Evolutionary conservation across 768 basidiomycete genomes (phyloP), one percentile per base, ranked within the genome.

Genomic region (Trichaptum fuscoviolaceum): DNA sequence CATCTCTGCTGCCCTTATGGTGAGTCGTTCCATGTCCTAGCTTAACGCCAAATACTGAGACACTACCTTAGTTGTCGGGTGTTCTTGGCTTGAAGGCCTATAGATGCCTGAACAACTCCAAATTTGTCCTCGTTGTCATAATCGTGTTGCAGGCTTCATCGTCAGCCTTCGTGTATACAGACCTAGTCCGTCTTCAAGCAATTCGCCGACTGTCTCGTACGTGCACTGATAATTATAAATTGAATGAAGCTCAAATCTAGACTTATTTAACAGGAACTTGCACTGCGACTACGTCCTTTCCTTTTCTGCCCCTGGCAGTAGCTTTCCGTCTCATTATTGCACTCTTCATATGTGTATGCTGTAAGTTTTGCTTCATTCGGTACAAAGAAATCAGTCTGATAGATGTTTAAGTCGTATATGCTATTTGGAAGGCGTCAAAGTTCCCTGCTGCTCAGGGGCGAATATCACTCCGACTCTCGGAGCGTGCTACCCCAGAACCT

Each of bases 1-100:
- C 25, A 18, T 72, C 0, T 74, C 74, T 2, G 67, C 67, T 52
- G 71, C 70, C n/a, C 59, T 73, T 10, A 63, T 76, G 67, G 73
- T 75, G 66, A 64, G 65, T 25, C 15, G 23, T 9, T 5, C 12
- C 25, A 3, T 42, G 20, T 17, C 4, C 18, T 18, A 15, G 24
- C 24, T 25, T 4, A 62, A 34, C 18, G 27, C 23, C 36, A 15
- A 62, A 18, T 26, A 20, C 20, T 30, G 60, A 62, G 15, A 7
- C 12, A 62, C 34, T 66, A 36, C 27, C 52, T 9, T 64, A 88
- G 88, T 81, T 89, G 57, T 82, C 85, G 0, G 87, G 86, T 34
- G 84, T 89, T 34, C 77, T 87, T 35, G 88, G 88, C 17, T 77
- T 85, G 70, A 90, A 90, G 72, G 87, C 84, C 8, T 90, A 89